Evolutionary conservation across 108 stramenopile species (phyloP).

Genomic region (Conticribra weissflogii): DNA sequence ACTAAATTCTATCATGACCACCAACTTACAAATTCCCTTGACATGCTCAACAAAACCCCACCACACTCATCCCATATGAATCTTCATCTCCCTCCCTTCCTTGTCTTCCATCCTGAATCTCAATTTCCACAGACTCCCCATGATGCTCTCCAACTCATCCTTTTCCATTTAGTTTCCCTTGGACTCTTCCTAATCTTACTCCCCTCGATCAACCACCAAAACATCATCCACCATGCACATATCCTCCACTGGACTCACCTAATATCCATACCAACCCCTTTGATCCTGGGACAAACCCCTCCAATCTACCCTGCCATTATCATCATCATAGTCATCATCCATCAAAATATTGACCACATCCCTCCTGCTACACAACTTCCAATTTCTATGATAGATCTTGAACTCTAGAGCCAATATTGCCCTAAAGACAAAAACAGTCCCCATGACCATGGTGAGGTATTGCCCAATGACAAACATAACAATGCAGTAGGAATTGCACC

Average conservation of each 20-base stretch:
- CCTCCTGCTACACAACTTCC: conserved; percentile 76
- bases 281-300: conserved; percentile 33
- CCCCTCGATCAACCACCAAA: conserved; percentile 28
- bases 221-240: conserved; percentile 79
- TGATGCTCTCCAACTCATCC: conserved; percentile 71
- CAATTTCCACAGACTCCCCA: conserved; percentile 74
- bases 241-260: conserved; percentile 60
- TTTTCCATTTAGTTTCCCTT: conserved; percentile 63
- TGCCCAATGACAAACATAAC: conserved; percentile 76
- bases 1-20: conserved; percentile 75
- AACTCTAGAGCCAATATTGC: conserved; percentile 74
- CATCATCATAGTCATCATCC: no score
- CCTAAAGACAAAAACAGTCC: conserved; percentile 71
- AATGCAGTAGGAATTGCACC: conserved; percentile 72
- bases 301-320: conserved; percentile 16
- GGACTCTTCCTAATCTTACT: conserved; percentile 79
- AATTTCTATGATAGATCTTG: conserved; percentile 77
- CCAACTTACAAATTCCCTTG: conserved; percentile 57
- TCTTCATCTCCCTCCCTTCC: conserved; percentile 62
- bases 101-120: conserved; percentile 59
- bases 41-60: conserved; percentile 66
- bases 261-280: conserved; percentile 75
- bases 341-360: conserved; percentile 78
- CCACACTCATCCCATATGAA: conserved; percentile 66
- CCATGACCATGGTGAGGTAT: conserved; percentile 69